Conservation (phyloP, 2,329 filamentous ascomycete species). For the Colletotrichum cordylinicola region DNA sequence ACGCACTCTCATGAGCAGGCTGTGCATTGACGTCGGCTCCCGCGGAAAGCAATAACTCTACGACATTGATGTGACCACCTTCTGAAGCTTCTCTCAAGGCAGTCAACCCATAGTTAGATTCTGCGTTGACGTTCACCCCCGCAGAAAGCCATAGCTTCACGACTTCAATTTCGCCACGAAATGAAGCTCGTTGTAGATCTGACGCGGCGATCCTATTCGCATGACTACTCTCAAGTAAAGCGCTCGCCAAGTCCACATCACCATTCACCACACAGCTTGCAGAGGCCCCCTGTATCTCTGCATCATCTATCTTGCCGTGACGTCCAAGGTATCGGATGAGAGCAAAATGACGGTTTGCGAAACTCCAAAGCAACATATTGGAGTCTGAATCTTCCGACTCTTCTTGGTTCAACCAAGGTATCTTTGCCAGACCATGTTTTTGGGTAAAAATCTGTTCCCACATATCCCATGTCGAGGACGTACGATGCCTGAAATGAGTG, state of each 20-base stretch:
- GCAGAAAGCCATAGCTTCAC: background rate
- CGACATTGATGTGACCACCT: fast-evolving
- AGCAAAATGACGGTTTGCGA: background rate
- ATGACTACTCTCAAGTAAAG: background rate
- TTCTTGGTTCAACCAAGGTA: background rate
- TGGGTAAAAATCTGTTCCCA: background rate
- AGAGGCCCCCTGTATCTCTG: background rate
- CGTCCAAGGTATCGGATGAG: background rate
- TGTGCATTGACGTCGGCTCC: too few relatives aligned
- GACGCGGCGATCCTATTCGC: background rate
- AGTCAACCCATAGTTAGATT: too few relatives aligned
- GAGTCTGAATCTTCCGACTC: fast-evolving
- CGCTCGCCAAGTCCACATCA: background rate
- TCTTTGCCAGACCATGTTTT: background rate
- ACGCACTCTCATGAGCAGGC: too few relatives aligned
- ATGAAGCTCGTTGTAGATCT: fast-evolving
- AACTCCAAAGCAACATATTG: background rate
- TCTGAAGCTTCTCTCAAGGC: too few relatives aligned
- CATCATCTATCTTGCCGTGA: background rate
- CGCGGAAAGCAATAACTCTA: background rate
- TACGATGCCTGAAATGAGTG: fast-evolving
- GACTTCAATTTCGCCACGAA: background rate
- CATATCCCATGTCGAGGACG: background rate
- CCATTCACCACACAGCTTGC: too few relatives aligned
- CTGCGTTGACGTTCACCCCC: background rate